phyloP scores from a whole-genome alignment of 2,329 filamentous ascomycete species.

The Ophiostoma sp. region DNA sequence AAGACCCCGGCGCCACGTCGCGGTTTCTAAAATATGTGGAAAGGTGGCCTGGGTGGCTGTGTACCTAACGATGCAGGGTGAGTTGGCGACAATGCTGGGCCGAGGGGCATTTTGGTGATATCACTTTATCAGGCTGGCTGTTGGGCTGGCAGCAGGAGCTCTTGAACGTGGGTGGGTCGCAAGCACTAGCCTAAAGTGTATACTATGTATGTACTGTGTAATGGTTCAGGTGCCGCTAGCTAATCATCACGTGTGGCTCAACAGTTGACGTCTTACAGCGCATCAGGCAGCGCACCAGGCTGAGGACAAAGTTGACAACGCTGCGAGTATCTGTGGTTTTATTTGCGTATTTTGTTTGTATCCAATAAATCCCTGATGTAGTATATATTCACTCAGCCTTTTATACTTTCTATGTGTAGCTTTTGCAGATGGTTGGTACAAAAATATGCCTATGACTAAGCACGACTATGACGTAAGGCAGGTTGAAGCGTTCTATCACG shows the following conservation, averaged over 20 bases:
- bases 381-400: no score
- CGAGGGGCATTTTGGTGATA: constrained; percentile 11
- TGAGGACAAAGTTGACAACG: not conserved
- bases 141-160: constrained; percentile 13
- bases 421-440: not conserved
- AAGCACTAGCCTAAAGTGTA: not conserved
- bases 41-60: not conserved
- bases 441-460: not conserved
- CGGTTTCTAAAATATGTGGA: not conserved
- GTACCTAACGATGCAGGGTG: constrained; percentile 9
- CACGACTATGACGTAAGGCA: not conserved
- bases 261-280: not conserved
- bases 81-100: constrained; percentile 12
- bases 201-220: not conserved
- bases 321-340: not conserved
- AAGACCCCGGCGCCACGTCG: not conserved
- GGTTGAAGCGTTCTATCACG: not conserved
- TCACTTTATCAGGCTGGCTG: constrained; percentile 3
- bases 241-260: constrained; percentile 7
- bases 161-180: not conserved
- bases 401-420: not conserved
- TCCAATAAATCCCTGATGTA: no score
- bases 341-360: not conserved
- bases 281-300: not conserved
- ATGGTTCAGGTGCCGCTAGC: not conserved